Evolutionary conservation across 495 filamentous ascomycete species (phyloP).

Genomic region (Penicillium simplicissimum): DNA sequence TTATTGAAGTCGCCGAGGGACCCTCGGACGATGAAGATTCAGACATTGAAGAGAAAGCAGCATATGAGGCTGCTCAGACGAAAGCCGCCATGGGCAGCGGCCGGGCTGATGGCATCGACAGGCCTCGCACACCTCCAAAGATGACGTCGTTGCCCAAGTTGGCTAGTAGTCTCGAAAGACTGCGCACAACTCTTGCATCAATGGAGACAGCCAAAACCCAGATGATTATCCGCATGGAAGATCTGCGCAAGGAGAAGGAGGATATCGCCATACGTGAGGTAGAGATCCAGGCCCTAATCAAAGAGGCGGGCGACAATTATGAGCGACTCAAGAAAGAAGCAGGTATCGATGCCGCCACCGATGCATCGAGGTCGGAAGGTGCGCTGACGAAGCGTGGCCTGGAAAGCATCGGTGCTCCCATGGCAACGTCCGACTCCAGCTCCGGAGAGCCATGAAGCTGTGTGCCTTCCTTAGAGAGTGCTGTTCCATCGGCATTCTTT

Average conservation of each 20-base stretch:
- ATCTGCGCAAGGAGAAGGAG: constrained; percentile 62
- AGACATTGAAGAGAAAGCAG: constrained; percentile 75
- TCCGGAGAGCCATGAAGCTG: constrained; percentile 31
- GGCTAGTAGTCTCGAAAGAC: constrained; percentile 48
- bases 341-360: constrained; percentile 37
- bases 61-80: constrained; percentile 88
- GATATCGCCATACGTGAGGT: constrained; percentile 73
- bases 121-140: constrained; percentile 57
- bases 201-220: constrained; percentile 56
- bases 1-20: constrained; percentile 79
- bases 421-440: constrained; percentile 29
- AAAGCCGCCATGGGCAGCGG: constrained; percentile 75
- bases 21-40: constrained; percentile 69
- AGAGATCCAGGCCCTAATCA: constrained; percentile 78
- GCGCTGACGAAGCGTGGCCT: constrained; percentile 42
- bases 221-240: constrained; percentile 60
- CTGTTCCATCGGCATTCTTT: neutral
- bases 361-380: constrained; percentile 29
- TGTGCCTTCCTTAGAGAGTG: neutral
- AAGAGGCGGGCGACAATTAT: constrained; percentile 80
- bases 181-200: constrained; percentile 52
- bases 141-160: constrained; percentile 59
- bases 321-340: constrained; percentile 59
- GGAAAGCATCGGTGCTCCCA: constrained; percentile 43
- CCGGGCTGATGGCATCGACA: constrained; percentile 41